These are phyloP conservation scores for Inga leiocalycina DNA, from an alignment of 306 rosid genomes.

Conservation along the genomic window DNA sequence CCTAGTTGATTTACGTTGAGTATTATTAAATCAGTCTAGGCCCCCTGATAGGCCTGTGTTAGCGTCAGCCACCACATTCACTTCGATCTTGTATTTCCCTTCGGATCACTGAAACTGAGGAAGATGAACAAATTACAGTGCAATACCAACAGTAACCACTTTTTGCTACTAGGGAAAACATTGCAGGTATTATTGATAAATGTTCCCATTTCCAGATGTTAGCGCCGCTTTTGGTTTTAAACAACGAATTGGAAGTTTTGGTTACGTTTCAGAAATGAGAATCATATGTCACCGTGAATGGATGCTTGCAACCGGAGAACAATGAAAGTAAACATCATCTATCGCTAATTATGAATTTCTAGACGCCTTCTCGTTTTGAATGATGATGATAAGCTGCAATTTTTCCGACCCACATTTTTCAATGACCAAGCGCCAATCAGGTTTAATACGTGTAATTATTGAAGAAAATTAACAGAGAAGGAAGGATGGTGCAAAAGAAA, in stretches of 20 bases:
- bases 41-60: neutral
- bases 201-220: neutral
- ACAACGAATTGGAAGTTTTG: neutral
- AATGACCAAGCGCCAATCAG: neutral
- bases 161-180: neutral
- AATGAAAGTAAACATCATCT: neutral
- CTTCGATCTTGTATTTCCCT: neutral
- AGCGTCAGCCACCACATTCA: neutral
- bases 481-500: neutral
- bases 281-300: neutral
- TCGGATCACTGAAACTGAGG: neutral
- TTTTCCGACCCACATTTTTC: neutral
- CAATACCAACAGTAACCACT: neutral
- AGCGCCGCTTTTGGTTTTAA: neutral
- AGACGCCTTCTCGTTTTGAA: neutral
- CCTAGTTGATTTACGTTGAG: neutral
- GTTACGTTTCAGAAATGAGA: conserved; percentile 13
- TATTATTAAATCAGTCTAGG: neutral
- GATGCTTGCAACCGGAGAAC: neutral
- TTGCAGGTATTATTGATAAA: neutral
- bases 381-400: neutral
- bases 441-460: neutral
- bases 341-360: neutral
- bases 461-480: neutral
- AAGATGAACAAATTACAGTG: neutral